Evolutionary conservation across 2,329 filamentous ascomycete species (phyloP), one percentile per base, ranked within the genome.

Genomic region (Fonsecaea pedrosoi): DNA sequence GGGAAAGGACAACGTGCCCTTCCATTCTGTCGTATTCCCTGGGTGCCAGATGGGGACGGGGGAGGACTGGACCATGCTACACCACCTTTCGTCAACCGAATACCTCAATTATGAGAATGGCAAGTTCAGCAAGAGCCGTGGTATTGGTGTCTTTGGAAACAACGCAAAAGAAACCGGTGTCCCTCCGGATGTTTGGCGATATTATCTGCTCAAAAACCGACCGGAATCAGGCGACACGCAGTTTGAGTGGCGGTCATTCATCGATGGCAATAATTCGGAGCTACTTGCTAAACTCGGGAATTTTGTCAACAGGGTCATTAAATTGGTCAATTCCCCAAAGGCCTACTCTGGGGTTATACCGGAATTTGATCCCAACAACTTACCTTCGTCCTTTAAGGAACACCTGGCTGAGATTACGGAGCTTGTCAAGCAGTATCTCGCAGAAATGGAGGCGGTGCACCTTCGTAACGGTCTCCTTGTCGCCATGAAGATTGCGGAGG

Each of bases 1-100:
- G 87, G 94, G 94, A 80, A 97, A 97, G 78, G 91, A 94, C 78
- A 94, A 94, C 72, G 91, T 92, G 15, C 88, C 88, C 6, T 95
- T 94, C 83, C 93, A 97, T 81, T 91, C 90, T 54, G 91, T 97
- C 74, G 93, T 96, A 76, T 97, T 96, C 84, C 94, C 94, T 1
- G 91, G 87, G 35, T 93, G 89, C 50, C 91, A 97, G 77, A 84
- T 97, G 10, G 94, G 94, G 65, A 94, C 93, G 0, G 84, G 85
- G 54, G 90, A 96, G 73, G 89, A 89, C 70, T 97, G 94, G 94
- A 97, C 92, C 57, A 92, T 90, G 86, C 86, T 96, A 38, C 89
- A 96, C 80, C 91, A 93, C 75, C 85, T 97, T 59, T 95, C 91
- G 8, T 94, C 93, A 0, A 95, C 93, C 0, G 94, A 97, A 77